Base-by-base conservation (phyloP, 2,329 filamentous ascomycete genomes). In the Huntiella decipiens region DNA sequence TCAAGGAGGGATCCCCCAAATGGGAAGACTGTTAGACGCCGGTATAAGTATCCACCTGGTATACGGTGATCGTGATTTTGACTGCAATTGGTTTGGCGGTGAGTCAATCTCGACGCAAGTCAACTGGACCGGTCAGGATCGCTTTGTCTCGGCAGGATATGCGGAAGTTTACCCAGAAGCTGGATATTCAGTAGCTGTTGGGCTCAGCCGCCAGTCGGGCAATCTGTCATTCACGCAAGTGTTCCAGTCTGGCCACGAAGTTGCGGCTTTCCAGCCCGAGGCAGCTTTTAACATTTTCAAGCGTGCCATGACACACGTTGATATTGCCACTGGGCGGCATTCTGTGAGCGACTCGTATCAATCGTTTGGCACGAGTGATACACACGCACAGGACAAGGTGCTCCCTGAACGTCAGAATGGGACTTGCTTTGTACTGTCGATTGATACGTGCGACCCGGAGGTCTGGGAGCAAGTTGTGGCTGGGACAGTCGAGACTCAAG, bases 1-100 rank as follows among this genome's bases (percentile, higher is more conserved):
- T 12, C 36, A 43, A 5, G 37, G 41, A 11, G 39, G 39, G 3
- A 50, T 65, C 74, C 46, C 42, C 7, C 16, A 44, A 11, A 64
- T 83, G 12, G 75, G 77, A 44, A 61, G 66, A 10, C 68, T 82
- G 16, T 63, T 82, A 45, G 65, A 71, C 15, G 66, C 63, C 2
- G 77, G 76, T 12, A 70, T 85, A n/a, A 76, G 74, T 8, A 71
- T 91, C 12, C 77, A 78, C 5, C 62, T 91, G 48, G 69, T 86
- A 45, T 83, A 88, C 56, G 73, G 73, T 17, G 73, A 77, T 54
- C 60, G 71, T 50, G 74, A 78, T 57, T 77, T 73, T 55, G 68
- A 74, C 50, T 78, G 73, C 58, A 77, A 77, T 57, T 78, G 79
- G 60, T 64, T 79, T 52, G 83, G 84, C n/a, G 83, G 82, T 33